phyloP scores from a whole-genome alignment of 2,329 filamentous ascomycete genomes.

The Cytospora leucostoma region DNA sequence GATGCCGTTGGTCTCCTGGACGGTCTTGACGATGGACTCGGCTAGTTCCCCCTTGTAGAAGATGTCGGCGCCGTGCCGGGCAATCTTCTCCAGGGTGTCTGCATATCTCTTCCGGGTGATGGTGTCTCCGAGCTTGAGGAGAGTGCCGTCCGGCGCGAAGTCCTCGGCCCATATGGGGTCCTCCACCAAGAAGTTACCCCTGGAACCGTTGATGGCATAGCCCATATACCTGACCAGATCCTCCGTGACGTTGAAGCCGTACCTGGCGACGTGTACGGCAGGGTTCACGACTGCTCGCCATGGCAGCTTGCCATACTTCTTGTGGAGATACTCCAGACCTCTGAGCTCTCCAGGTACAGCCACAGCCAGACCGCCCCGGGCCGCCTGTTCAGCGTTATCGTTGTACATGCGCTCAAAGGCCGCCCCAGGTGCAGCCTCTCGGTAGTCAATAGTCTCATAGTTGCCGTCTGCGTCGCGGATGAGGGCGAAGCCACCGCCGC shows the following conservation, averaged over 20 bases:
- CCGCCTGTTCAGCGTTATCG: slow-evolving; percentile 65
- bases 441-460: slow-evolving; percentile 87
- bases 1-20: slow-evolving; percentile 73
- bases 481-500: slow-evolving; percentile 88
- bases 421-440: slow-evolving; percentile 82
- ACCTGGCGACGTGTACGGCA: slow-evolving; percentile 69
- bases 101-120: slow-evolving; percentile 84
- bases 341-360: slow-evolving; percentile 74
- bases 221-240: slow-evolving; percentile 78
- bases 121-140: slow-evolving; percentile 70
- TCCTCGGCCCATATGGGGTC: slow-evolving; percentile 83
- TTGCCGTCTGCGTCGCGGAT: slow-evolving; percentile 71
- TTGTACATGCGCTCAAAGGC: slow-evolving; percentile 84
- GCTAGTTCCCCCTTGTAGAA: slow-evolving; percentile 52
- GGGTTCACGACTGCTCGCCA: slow-evolving; percentile 75
- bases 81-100: slow-evolving; percentile 73
- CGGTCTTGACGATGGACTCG: slow-evolving; percentile 68
- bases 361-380: slow-evolving; percentile 71
- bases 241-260: slow-evolving; percentile 71
- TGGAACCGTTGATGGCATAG: slow-evolving; percentile 40
- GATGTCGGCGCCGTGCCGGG: slow-evolving; percentile 57
- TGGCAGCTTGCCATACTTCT: slow-evolving; percentile 65
- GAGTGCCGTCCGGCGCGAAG: slow-evolving; percentile 78
- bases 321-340: slow-evolving; percentile 77
- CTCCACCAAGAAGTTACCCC: slow-evolving; percentile 66